Evolutionary conservation across 163 green algal genomes (phyloP), one percentile per base, ranked within the genome.

Genomic region (Chloromonas sp.): DNA sequence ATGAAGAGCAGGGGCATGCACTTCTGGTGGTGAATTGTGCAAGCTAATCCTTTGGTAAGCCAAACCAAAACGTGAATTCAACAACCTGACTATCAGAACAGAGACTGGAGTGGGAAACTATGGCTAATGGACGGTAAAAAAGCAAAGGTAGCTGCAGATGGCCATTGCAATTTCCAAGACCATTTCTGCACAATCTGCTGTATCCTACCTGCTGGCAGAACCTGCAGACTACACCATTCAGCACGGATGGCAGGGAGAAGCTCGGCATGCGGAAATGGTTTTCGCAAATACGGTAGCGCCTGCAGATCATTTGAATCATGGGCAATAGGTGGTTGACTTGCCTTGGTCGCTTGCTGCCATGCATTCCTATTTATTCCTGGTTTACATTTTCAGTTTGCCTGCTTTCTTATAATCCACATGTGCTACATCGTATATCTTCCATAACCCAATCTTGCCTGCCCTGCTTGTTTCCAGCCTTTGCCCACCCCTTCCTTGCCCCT

Each of bases 121-220:
- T 76, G 66, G 11, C 8, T 76, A 11, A n/a, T 76, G 5, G 66
- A 76, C 66, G 66, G 8, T 76, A 11, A 76, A 11, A 8, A 11
- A 8, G 8, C 66, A 8, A n/a, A n/a, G 5, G 66, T 8, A 8
- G 8, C 66, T 76, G 66, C 8, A 76, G 8, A 11, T 76, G 36
- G 36, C 36, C 36, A 36, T 36, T 36, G 36, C 36, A 36, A 36
- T 36, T 36, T 36, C 36, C 36, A 36, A 36, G 36, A 36, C 36
- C 36, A 36, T 36, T 36, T 36, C 36, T 36, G 36, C 36, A 36
- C 36, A 36, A 36, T 36, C 36, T 36, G 36, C 36, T 36, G 36
- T 36, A 36, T 36, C 36, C 36, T 36, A 36, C 36, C 82, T 92
- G 91, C 84, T 92, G 91, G 82, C 89, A 92, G 85, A 92, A 89